Base-by-base conservation (phyloP, 768 basidiomycete genomes). In the Trametopsis cervina region DNA sequence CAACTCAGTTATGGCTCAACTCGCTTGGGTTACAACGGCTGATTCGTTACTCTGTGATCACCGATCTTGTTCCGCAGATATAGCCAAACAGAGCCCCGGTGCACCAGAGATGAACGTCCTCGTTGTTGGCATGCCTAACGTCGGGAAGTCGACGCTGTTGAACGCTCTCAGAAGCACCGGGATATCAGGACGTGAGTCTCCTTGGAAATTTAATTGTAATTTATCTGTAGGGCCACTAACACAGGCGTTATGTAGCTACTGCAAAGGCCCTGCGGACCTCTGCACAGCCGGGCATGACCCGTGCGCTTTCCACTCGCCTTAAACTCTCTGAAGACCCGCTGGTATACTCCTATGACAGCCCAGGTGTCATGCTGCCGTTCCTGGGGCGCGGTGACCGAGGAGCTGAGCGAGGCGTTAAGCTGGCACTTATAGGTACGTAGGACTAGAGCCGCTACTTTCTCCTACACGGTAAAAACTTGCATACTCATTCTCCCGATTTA, bases 121-220 rank as follows among this genome's bases (percentile, higher is more conserved):
- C 2, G 91, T 98, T 20, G 84, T 96, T 50, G 96, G 96, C 20
- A 98, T 99, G 95, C 96, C 96, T 15, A 98, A 98, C 64, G 92
- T 97, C 40, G 95, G 95, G 36, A 98, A 99, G 69, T 97, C 94
- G 12, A 94, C 90, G 2, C 67, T 98, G 43, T 71, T 99, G 11
- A 99, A 99, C 60, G 81, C 91, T 1, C 74, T 99, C 22, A 79
- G 95, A 37, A 83, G 79, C 59, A 83, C 82, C 60, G 95, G 95
- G 10, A 88, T 95, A 39, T 72, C 76, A 57, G 92, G 92, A 62
- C 84, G 93, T 94, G 64, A 62, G 83, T 77, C 2, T n/a, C n/a
- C n/a, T n/a, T n/a, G n/a, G n/a, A n/a, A n/a, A n/a, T n/a, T n/a
- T n/a, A n/a, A n/a, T n/a, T n/a, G n/a, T n/a, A n/a, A n/a, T n/a